These are phyloP conservation scores for Retiboletus flavoniger DNA, from an alignment of 1,284 basidiomycete species.

Conservation along the genomic window DNA sequence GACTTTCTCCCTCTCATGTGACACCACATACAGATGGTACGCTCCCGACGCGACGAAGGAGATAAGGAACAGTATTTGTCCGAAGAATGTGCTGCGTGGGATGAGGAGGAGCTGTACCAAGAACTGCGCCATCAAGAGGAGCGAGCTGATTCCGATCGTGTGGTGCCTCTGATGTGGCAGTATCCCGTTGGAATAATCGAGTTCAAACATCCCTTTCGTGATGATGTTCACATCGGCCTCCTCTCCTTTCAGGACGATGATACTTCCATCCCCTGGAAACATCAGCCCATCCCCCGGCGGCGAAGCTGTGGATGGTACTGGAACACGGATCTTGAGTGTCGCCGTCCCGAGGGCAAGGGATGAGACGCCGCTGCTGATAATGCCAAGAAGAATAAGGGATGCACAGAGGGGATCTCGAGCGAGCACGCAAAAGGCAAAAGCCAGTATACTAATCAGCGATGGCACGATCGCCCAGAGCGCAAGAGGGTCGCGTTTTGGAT, in stretches of 20 bases:
- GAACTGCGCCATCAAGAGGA: conserved; percentile 29
- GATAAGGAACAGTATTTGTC: conserved; percentile 28
- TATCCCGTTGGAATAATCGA: conserved; percentile 20
- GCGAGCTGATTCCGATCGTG: conserved; percentile 18
- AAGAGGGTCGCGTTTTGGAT: conserved; percentile 3
- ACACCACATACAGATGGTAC: conserved; percentile 31
- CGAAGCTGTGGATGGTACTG: conserved; percentile 23
- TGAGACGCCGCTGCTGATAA: conserved; percentile 28
- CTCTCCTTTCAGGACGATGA: conserved; percentile 26
- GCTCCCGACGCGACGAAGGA: conserved; percentile 28
- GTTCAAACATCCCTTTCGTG: conserved; percentile 30
- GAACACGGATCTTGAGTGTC: conserved; percentile 18
- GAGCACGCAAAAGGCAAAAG: conserved; percentile 19
- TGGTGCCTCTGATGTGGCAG: conserved; percentile 8
- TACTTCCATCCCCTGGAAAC: conserved; percentile 12
- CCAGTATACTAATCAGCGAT: conserved; percentile 25
- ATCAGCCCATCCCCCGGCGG: conserved; percentile 30
- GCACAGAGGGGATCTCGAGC: conserved; percentile 23
- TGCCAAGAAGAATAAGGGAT: conserved; percentile 33
- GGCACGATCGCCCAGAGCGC: conserved; percentile 18
- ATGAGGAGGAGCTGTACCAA: conserved; percentile 30
- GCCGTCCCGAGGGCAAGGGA: conserved; percentile 30
- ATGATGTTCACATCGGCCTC: conserved; percentile 29
- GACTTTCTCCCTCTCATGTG: conserved; percentile 20
- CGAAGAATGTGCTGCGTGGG: conserved; percentile 26